Percentiles rank a stretch among this genome's conserved stretches.
phyloP scores from a whole-genome alignment of 169 alveolate genomes.

The Neospora caninum region DNA sequence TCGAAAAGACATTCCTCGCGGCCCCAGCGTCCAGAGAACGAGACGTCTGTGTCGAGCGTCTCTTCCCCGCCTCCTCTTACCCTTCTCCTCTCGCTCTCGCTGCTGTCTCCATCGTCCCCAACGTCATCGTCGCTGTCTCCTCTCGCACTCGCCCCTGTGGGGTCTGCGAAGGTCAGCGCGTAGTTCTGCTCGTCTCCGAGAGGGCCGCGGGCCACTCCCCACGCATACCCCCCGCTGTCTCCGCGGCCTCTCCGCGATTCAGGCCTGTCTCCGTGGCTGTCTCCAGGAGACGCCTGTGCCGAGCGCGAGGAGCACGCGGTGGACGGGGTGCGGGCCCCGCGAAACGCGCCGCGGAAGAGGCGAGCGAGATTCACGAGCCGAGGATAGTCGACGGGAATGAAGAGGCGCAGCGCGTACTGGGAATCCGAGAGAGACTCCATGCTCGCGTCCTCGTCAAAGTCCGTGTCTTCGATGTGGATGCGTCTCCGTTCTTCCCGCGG shows the following conservation, averaged over 20 bases:
- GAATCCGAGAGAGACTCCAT: not conserved
- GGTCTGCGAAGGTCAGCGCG: too few relatives aligned
- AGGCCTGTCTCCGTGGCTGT: not conserved
- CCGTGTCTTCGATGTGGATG: not conserved
- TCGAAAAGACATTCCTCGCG: too few relatives aligned
- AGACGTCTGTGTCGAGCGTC: too few relatives aligned
- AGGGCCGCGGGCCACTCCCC: too few relatives aligned
- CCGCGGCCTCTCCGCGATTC: not conserved
- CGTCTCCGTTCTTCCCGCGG: not conserved
- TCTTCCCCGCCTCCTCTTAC: too few relatives aligned
- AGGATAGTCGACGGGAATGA: not conserved
- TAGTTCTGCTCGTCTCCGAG: too few relatives aligned
- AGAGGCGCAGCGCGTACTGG: not conserved
- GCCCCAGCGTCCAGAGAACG: too few relatives aligned
- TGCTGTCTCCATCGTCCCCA: too few relatives aligned
- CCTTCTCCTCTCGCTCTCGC: too few relatives aligned
- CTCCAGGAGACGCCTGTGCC: not conserved
- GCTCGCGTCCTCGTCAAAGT: not conserved
- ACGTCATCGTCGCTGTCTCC: too few relatives aligned
- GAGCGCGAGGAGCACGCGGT: conserved; percentile 6
- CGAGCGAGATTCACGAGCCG: not conserved
- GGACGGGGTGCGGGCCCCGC: not conserved
- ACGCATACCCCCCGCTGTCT: not conserved
- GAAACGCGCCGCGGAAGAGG: not conserved
- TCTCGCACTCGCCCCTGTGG: too few relatives aligned